These are phyloP conservation scores for Diaporthe helianthi DNA, from an alignment of 2,329 filamentous ascomycete genomes.

Conservation along the genomic window DNA sequence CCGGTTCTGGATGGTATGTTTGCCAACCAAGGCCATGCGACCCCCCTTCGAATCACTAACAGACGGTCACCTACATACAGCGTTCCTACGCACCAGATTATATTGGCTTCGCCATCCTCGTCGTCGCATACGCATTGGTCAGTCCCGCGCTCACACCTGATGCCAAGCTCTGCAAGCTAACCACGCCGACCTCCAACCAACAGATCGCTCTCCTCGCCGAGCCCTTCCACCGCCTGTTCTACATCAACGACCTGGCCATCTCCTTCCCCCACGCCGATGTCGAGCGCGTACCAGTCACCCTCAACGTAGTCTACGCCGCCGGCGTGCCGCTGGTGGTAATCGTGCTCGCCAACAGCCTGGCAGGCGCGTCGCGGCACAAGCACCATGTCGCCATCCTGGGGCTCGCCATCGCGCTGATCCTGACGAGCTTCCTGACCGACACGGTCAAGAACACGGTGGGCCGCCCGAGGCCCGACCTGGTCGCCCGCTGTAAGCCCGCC, in stretches of 20 bases:
- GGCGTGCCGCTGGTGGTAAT: constrained; percentile 74
- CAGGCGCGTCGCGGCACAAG: constrained; percentile 74
- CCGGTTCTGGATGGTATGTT: constrained; percentile 56
- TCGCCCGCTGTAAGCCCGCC: constrained; percentile 80
- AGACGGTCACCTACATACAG: constrained; percentile 47
- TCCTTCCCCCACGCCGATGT: constrained; percentile 84
- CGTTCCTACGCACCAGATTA: constrained; percentile 91
- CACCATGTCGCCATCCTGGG: constrained; percentile 86
- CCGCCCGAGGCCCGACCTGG: constrained; percentile 68
- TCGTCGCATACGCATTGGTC: constrained; percentile 71
- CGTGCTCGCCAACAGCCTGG: constrained; percentile 67
- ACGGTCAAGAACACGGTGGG: constrained; percentile 89
- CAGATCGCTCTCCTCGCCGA: constrained; percentile 74
- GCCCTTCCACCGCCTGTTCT: constrained; percentile 96
- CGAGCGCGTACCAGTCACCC: constrained; percentile 81
- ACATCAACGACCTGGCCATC: constrained; percentile 81
- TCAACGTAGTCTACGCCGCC: constrained; percentile 82
- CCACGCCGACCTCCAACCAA: constrained; percentile 14
- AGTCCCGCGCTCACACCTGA: constrained; percentile 44
- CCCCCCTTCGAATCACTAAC: not conserved
- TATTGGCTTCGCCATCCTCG: constrained; percentile 75
- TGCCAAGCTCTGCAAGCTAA: constrained; percentile 30
- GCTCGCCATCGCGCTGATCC: constrained; percentile 76
- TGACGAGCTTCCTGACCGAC: constrained; percentile 86
- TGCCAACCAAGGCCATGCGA: not conserved